Percentiles rank a stretch among this genome's conserved stretches.
These are phyloP conservation scores for Mycosarcoma maydis DNA, from an alignment of 1,284 basidiomycete genomes.

Conservation along the genomic window DNA sequence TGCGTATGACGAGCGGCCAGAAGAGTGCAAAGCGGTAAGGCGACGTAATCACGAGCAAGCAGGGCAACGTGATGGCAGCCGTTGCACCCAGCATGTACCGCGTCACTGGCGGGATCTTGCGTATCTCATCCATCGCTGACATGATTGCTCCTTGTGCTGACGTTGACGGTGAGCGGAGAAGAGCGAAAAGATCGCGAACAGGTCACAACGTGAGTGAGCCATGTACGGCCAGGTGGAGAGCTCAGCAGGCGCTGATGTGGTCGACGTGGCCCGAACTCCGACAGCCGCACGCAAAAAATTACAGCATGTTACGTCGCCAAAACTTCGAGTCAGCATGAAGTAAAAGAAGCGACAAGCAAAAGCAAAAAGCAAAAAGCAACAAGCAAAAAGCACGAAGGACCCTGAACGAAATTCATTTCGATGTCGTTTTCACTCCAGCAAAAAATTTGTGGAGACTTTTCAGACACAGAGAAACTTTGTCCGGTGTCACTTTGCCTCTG, in stretches of 20 bases:
- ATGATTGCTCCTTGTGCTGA: background rate
- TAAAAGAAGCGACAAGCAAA: too few species aligned
- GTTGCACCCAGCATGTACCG: constrained; percentile 76
- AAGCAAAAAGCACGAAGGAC: constrained; percentile 9
- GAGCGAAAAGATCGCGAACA: background rate
- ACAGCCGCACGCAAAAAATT: background rate
- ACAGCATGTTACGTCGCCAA: constrained; percentile 2
- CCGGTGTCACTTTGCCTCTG: too few species aligned
- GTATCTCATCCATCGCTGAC: constrained; percentile 41
- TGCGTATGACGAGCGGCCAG: constrained; percentile 69
- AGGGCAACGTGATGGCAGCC: constrained; percentile 74
- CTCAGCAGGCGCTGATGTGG: background rate
- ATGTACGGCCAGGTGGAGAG: background rate
- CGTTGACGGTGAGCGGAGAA: constrained; percentile 2
- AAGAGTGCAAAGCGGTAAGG: constrained; percentile 74
- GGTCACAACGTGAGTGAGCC: background rate
- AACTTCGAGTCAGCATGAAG: too few species aligned
- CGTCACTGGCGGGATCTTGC: constrained; percentile 85
- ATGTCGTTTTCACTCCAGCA: constrained; percentile 1
- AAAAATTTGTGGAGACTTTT: constrained; percentile 8
- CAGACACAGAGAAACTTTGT: background rate
- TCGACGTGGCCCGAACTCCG: constrained; percentile 41
- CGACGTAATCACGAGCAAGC: constrained; percentile 73
- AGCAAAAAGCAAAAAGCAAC: too few species aligned
- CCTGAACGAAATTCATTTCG: too few species aligned